Base-by-base conservation (phyloP, 2,329 filamentous ascomycete species). In the Fusarium begoniae region DNA sequence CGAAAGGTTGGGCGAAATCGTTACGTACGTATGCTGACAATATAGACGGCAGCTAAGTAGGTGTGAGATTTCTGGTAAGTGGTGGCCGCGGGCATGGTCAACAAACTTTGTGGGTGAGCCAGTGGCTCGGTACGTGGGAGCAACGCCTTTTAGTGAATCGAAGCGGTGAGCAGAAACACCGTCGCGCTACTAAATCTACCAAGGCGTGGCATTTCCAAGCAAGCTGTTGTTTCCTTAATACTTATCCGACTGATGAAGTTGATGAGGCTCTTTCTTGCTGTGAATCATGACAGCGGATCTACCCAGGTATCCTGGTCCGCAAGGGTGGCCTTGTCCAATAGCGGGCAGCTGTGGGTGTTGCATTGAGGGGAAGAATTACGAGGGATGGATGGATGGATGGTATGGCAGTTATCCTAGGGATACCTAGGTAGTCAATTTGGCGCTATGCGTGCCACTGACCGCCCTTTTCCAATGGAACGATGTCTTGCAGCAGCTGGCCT, bases 221-320 rank as follows among this genome's bases (percentile, higher is more conserved):
- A 41, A 66, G 30, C 24, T 48, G 47, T 35, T 18, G 9, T 22
- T 58, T 37, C 24, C 30, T 10, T 14, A 12, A 37, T 17, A 40
- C 61, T 26, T 20, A 20, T 53, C 51, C 28, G 38, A 30, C 13
- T 51, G 22, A 55, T 64, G 75, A 70, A 38, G 54, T 66, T 41
- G 28, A 55, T 68, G 69, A 72, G 70, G 74, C 74, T 78, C 75
- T 73, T 58, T 45, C 51, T 55, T 53, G 30, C 45, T 70, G 54
- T 66, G 45, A 64, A 63, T 53, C 54, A 62, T 76, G 76, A 69
- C 73, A 77, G 71, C 76, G 76, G 76, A 78, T 78, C 76, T 78
- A 78, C 64, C 76, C 76, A 73, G 63, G 38, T 44, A 73, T 56
- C 61, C 57, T 69, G 56, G 50, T 50, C 50, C 35, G 44, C 60